Evolutionary conservation across 176 grass and related monocot species (phyloP).

Genomic region (Oryza officinalis): DNA sequence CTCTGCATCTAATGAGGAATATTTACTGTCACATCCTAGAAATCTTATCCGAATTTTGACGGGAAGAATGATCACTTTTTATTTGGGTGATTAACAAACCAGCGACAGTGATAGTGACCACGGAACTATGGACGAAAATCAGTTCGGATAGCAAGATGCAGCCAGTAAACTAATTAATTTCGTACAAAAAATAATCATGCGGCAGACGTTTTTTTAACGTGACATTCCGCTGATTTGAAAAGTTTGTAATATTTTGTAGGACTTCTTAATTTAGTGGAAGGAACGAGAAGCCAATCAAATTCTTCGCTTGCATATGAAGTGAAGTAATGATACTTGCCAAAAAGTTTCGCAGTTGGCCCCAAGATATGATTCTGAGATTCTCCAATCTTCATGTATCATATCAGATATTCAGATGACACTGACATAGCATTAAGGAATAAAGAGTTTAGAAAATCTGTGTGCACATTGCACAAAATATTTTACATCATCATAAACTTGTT

Average conservation of each 20-base stretch:
- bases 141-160: not conserved
- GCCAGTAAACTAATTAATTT: not conserved
- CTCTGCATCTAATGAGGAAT: not conserved
- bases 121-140: not conserved
- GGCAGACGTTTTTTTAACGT: not conserved
- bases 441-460: no score
- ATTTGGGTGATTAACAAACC: not conserved
- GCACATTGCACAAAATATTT: no score
- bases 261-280: not conserved
- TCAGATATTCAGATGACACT: no score
- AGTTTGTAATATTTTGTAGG: not conserved
- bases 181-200: not conserved
- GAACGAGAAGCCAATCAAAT: not conserved
- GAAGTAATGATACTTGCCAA: not conserved
- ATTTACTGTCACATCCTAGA: not conserved
- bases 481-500: no score
- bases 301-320: conserved; percentile 22
- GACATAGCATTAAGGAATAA: no score
- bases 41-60: not conserved
- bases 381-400: no score
- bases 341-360: not conserved
- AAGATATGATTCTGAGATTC: not conserved
- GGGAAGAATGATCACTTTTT: not conserved
- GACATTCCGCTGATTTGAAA: not conserved
- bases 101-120: not conserved